Evolutionary conservation across 805 yeast genomes (phyloP).

Genomic region (Candida tallmaniae): DNA sequence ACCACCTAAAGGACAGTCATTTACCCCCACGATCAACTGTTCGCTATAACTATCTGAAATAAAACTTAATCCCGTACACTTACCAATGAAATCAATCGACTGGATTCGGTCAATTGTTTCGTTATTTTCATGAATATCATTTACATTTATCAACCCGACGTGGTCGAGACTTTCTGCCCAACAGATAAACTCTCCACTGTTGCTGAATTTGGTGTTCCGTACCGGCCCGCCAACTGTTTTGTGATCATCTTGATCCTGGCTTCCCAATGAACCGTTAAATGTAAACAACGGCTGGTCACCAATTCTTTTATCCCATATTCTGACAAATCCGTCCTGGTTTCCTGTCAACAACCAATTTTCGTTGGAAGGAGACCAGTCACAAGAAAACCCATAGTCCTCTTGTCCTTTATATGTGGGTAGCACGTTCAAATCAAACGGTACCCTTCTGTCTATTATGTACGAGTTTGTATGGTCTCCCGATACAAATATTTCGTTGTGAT

Average conservation of each 20-base stretch:
- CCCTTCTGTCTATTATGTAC: conserved; percentile 42
- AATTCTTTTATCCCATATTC: conserved; percentile 48
- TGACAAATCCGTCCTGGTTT: conserved; percentile 55
- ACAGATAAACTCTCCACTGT: conserved; percentile 40
- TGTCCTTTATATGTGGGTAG: conserved; percentile 37
- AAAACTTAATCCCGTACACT: conserved; percentile 52
- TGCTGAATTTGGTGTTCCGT: conserved; percentile 48
- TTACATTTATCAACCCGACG: conserved; percentile 44
- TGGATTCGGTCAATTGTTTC: conserved; percentile 29
- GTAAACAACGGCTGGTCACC: conserved; percentile 20
- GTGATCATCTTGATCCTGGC: background rate
- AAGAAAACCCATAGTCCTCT: conserved; percentile 52
- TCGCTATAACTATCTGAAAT: conserved; percentile 42
- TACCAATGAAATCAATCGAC: conserved; percentile 52
- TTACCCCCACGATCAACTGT: conserved; percentile 48
- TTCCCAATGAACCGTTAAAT: conserved; percentile 34
- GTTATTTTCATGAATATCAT: conserved; percentile 18
- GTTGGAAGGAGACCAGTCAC: conserved; percentile 50
- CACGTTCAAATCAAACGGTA: conserved; percentile 9
- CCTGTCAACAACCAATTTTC: conserved; percentile 49
- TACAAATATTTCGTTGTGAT: conserved; percentile 36
- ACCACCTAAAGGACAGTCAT: conserved; percentile 57
- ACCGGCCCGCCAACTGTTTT: conserved; percentile 43
- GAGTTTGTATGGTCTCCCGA: conserved; percentile 49
- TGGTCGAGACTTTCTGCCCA: conserved; percentile 61